A percentile compares a stretch with the other conserved stretches of the same genome.
Evolutionary conservation across 257 asterid genomes (phyloP).

Genomic region (Solanum verrucosum): DNA sequence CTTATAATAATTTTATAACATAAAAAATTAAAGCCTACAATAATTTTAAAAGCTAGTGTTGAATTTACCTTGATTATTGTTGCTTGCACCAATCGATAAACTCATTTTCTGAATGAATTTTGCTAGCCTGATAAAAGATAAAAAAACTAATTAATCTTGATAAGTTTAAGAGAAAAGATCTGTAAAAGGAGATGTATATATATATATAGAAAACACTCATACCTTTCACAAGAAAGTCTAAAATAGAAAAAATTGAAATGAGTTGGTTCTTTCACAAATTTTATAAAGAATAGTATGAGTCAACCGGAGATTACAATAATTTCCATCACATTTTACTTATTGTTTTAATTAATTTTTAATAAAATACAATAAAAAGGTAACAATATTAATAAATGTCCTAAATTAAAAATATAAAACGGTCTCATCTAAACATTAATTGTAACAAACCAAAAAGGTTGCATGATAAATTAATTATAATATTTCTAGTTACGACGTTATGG

Average conservation of each 20-base stretch:
- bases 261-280: neutral
- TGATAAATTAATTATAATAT: neutral
- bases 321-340: neutral
- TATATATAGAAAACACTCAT: neutral
- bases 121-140: neutral
- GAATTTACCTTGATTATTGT: neutral
- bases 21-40: neutral
- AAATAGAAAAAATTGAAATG: neutral
- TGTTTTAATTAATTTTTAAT: neutral
- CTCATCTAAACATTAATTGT: neutral
- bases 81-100: neutral
- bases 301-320: neutral
- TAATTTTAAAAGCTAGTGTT: neutral
- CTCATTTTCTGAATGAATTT: neutral
- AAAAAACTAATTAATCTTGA: neutral
- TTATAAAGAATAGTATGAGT: neutral
- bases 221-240: neutral
- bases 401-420: neutral
- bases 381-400: neutral
- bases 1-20: neutral
- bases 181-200: neutral
- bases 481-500: neutral
- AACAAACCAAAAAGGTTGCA: neutral
- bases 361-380: neutral
- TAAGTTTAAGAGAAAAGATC: neutral